Conservation (phyloP, 2,329 filamentous ascomycete species). For the Botrytis medusae region DNA sequence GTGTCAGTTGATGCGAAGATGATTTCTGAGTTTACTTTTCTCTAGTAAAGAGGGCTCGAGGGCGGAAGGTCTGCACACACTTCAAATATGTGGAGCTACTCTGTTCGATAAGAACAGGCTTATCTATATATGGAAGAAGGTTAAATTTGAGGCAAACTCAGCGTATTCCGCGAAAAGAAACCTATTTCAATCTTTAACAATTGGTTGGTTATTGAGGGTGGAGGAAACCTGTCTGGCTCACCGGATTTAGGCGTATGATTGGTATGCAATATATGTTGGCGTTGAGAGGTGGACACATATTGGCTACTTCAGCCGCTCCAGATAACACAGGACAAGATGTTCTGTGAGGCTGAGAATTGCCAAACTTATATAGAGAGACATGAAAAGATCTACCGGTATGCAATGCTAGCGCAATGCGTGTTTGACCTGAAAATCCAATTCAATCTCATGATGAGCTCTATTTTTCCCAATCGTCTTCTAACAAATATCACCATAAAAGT, state of each 20-base stretch:
- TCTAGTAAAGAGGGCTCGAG: neutral
- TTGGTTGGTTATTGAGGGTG: neutral
- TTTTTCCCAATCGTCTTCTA: neutral
- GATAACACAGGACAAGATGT: neutral
- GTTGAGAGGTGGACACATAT: neutral
- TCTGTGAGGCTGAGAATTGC: neutral
- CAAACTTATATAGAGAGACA: neutral
- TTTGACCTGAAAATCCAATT: neutral
- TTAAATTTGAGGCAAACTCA: neutral
- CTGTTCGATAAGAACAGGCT: neutral
- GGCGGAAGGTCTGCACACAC: neutral
- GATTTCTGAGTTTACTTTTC: neutral
- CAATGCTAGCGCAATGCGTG: neutral
- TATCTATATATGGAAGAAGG: neutral
- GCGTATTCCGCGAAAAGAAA: neutral
- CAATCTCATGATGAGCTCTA: neutral
- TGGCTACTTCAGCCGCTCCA: neutral
- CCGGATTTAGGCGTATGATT: neutral
- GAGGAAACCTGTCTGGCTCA: neutral
- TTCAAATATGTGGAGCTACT: neutral
- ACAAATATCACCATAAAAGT: conserved; percentile 4
- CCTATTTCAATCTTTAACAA: neutral
- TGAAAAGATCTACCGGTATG: too few relatives aligned
- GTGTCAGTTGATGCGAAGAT: neutral
- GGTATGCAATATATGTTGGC: neutral